Percentiles rank a stretch among this genome's conserved stretches.
These are phyloP conservation scores for Stemphylium vesicarium DNA, from an alignment of 2,329 filamentous ascomycete genomes.

Conservation along the genomic window DNA sequence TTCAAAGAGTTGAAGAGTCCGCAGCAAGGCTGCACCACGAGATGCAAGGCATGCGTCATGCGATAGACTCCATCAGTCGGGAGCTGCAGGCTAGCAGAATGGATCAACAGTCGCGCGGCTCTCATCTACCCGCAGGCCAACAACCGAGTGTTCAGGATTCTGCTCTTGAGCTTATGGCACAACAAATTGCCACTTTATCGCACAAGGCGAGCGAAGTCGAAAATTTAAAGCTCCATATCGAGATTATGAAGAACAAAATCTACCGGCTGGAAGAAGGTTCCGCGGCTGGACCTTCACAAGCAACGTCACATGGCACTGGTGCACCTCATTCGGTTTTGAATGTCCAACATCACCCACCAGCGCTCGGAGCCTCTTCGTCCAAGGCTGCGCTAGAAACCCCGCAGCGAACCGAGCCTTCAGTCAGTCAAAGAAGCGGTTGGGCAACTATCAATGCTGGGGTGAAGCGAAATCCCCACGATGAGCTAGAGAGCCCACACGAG, in stretches of 20 bases:
- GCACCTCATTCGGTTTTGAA: slow-evolving; percentile 3
- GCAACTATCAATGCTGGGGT: slow-evolving; percentile 52
- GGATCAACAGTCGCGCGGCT: slow-evolving; percentile 21
- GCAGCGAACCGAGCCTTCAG: slow-evolving; percentile 25
- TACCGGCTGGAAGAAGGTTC: slow-evolving; percentile 46
- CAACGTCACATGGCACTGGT: neutral
- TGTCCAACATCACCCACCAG: slow-evolving; percentile 4
- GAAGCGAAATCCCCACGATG: slow-evolving; percentile 49
- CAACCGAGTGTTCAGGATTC: slow-evolving; percentile 37
- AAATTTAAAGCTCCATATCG: slow-evolving; percentile 54
- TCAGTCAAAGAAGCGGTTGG: slow-evolving; percentile 48
- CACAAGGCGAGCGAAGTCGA: slow-evolving; percentile 56
- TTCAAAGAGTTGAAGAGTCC: slow-evolving; percentile 50
- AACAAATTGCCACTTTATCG: slow-evolving; percentile 49
- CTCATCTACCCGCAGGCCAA: slow-evolving; percentile 2
- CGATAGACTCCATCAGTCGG: slow-evolving; percentile 46
- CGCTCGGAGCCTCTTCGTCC: slow-evolving; percentile 6
- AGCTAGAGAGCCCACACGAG: slow-evolving; percentile 43
- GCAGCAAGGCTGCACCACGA: slow-evolving; percentile 51
- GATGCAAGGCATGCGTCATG: slow-evolving; percentile 47
- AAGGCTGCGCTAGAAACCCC: slow-evolving; percentile 22
- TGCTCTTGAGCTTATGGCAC: slow-evolving; percentile 55
- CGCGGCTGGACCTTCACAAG: slow-evolving; percentile 9
- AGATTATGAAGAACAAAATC: slow-evolving; percentile 57
- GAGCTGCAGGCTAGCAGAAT: slow-evolving; percentile 38